Conservation (phyloP, 345 rosid species). For the Pugionium cornutum region DNA sequence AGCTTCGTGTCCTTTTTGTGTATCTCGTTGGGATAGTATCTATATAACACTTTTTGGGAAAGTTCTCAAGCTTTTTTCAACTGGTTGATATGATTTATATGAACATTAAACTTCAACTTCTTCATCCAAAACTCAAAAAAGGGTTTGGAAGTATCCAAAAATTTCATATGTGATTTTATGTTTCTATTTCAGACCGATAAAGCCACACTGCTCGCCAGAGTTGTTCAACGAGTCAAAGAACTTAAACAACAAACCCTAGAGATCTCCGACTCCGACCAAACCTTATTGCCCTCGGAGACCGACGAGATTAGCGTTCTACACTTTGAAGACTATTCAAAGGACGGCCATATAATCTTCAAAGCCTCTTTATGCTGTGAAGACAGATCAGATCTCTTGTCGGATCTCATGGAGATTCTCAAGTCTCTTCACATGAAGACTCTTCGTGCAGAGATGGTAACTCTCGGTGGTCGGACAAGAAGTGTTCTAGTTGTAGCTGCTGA, state of each 20-base stretch:
- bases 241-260: conserved; percentile 81
- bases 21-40: conserved; percentile 37
- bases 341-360: conserved; percentile 72
- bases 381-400: conserved; percentile 78
- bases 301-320: conserved; percentile 89
- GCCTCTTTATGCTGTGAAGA: conserved; percentile 96
- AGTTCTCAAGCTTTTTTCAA: conserved; percentile 49
- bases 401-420: conserved; percentile 77
- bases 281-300: conserved; percentile 73
- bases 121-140: conserved; percentile 17
- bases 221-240: conserved; percentile 86
- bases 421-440: conserved; percentile 82
- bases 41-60: conserved; percentile 40
- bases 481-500: conserved; percentile 81
- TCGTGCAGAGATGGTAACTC: conserved; percentile 80
- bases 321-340: conserved; percentile 58
- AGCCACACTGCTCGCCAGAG: conserved; percentile 93
- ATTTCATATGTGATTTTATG: background rate
- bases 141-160: conserved; percentile 7
- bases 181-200: conserved; percentile 71
- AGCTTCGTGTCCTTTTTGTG: conserved; percentile 30
- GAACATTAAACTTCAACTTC: conserved; percentile 15
- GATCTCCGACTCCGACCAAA: conserved; percentile 67
- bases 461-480: conserved; percentile 81
- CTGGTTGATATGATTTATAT: conserved; percentile 24